Base-by-base conservation (phyloP, 2,329 filamentous ascomycete genomes). In the Claviceps sp. region DNA sequence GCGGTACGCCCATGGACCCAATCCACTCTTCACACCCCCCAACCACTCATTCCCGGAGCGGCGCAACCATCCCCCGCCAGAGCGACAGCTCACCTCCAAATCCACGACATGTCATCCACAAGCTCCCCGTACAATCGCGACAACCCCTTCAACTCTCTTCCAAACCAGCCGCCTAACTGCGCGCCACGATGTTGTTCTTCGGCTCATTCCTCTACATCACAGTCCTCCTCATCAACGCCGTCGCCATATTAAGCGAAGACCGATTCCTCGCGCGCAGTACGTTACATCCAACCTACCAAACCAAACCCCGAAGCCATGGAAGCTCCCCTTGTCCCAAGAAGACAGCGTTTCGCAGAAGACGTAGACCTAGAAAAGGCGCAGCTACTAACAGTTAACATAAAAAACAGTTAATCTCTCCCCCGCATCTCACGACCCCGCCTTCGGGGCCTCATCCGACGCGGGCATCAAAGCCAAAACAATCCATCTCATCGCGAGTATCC, bases 171-270 rank as follows among this genome's bases (percentile, higher is more conserved):
- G 16, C 8, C 8, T 47, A 45, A 39, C 11, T 16, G 17, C 39
- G 13, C 34, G 7, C 57, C 62, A 64, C 52, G 49, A 87, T 88
- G 84, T 73, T 89, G 57, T 78, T 90, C 72, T 71, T 81, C 57
- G 77, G 77, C 51, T 87, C 82, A 62, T 76, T 93, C 54, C 75
- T 93, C 67, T 90, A 91, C 68, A 66, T 91, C 59, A 78, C 82
- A 60, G 76, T 95, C 66, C 87, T 97, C 63, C 80, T 97, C 65
- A 83, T 93, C 70, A 98, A 98, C 70, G 88, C 89, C 59, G 85
- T 97, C 65, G 89, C 90, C 57, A 82, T 96, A 64, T 85, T 97
- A 58, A 95, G 89, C 61, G 90, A 95, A 80, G 89, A 95, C 71
- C 85, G 89, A 56, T 95, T 95, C 69, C 86, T 95, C 59, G 70